Evolutionary conservation across 345 rosid genomes (phyloP).

Genomic region (Camelina laxa): DNA sequence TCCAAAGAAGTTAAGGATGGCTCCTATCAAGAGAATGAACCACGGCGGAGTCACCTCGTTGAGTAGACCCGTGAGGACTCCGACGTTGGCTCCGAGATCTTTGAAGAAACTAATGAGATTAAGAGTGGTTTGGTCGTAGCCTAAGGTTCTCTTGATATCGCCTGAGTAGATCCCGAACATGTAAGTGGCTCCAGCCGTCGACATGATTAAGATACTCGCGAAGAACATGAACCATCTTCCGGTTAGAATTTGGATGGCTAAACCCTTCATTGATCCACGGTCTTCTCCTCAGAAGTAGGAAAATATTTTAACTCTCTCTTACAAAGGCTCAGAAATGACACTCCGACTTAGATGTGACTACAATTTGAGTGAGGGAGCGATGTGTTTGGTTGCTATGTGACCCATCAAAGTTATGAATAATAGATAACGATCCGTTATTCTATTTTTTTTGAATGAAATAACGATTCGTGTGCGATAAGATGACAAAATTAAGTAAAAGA

Average conservation of each 20-base stretch:
- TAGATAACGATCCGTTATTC: too few relatives aligned
- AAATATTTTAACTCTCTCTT: neutral
- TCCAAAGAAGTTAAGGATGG: slow-evolving; percentile 57
- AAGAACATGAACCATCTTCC: slow-evolving; percentile 68
- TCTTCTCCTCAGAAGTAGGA: too few relatives aligned
- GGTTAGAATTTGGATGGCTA: slow-evolving; percentile 43
- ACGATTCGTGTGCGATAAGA: too few relatives aligned
- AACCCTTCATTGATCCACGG: slow-evolving; percentile 42
- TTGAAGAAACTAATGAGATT: slow-evolving; percentile 57
- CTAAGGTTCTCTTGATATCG: slow-evolving; percentile 50
- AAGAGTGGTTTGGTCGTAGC: slow-evolving; percentile 60
- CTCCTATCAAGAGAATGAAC: slow-evolving; percentile 53
- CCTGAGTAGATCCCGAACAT: slow-evolving; percentile 57
- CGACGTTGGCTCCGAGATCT: slow-evolving; percentile 62
- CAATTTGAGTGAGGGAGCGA: too few relatives aligned
- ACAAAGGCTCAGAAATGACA: too few relatives aligned
- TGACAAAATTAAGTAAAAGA: too few relatives aligned
- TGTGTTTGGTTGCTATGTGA: too few relatives aligned
- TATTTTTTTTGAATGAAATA: too few relatives aligned
- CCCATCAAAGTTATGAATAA: too few relatives aligned
- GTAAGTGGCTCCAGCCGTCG: slow-evolving; percentile 58
- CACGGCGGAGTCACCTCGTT: slow-evolving; percentile 58
- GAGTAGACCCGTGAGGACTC: slow-evolving; percentile 53
- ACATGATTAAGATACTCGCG: slow-evolving; percentile 50
- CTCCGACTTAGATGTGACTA: too few relatives aligned